Base-by-base conservation (phyloP, 352 stramenopile species). In the Globisporangium okanoganense region DNA sequence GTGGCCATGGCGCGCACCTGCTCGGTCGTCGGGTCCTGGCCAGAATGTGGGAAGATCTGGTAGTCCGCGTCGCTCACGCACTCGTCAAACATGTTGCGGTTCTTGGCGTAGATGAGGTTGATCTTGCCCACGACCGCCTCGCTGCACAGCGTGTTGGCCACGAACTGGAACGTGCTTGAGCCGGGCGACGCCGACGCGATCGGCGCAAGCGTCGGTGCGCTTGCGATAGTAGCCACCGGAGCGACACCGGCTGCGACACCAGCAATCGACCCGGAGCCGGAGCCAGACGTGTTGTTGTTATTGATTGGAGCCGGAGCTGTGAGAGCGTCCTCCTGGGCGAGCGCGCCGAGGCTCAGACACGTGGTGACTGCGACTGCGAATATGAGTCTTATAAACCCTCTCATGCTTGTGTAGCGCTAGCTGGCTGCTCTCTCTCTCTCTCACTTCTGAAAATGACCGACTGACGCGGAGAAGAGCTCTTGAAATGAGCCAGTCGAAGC, bases 21-120 rank as follows among this genome's bases (percentile, higher is more conserved):
- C 25, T 54, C n/a, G 49, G 72, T 56, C 5, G 66, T 86, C 25
- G 79, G 73, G n/a, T 76, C 64, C n/a, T 67, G 54, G 6, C 77
- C 79, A 25, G 63, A 61, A 64, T 76, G 85, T 20, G 79, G 79
- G 64, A 85, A 89, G 51, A 89, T 83, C 59, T 84, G 75, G 66
- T 87, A 89, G 44, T 78, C 49, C 10, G 71, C 72, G 24, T 79
- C 75, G 5, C 51, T 51, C 13, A 87, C 76, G 54, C 79, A 89
- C 58, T 82, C 52, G 52, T 85, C 72, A 49, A 86, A 86, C 12
- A 84, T 75, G 24, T 63, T 71, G 10, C 70, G 73, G 68, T 80
- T 85, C 64, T 83, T 80, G 24, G 66, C 62, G 65, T 89, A 89
- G 53, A 89, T 75, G 24, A 59, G 66, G 64, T 79, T 73, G 29